These are phyloP conservation scores for Uronychia setigera DNA, from an alignment of 73 alveolate species.

Conservation along the genomic window DNA sequence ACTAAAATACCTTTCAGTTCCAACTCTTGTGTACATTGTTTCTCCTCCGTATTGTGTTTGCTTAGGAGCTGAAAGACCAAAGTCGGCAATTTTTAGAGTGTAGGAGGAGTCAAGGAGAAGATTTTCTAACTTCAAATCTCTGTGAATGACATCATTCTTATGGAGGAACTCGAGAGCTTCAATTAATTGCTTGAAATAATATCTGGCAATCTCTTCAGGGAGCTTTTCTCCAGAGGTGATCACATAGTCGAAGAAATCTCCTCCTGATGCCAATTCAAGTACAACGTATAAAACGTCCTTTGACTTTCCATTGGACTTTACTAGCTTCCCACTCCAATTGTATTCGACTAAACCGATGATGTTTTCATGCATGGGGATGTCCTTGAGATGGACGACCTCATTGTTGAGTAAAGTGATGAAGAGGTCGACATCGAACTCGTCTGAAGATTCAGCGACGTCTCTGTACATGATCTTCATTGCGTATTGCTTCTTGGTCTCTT, in stretches of 20 bases:
- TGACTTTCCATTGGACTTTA: slow-evolving; percentile 25
- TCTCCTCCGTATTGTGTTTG: slow-evolving; percentile 61
- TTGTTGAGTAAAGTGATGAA: slow-evolving; percentile 34
- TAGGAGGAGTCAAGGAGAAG: slow-evolving; percentile 81
- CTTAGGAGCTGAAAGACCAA: slow-evolving; percentile 86
- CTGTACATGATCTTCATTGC: slow-evolving; percentile 52
- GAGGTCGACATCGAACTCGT: slow-evolving; percentile 22
- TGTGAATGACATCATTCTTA: slow-evolving; percentile 82
- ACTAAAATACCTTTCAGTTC: slow-evolving; percentile 57
- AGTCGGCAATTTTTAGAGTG: slow-evolving; percentile 90
- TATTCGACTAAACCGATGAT: slow-evolving; percentile 30
- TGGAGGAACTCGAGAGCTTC: slow-evolving; percentile 86
- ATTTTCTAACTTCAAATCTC: slow-evolving; percentile 95
- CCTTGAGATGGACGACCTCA: slow-evolving; percentile 25
- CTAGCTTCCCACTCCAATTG: slow-evolving; percentile 19
- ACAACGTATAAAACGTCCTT: slow-evolving; percentile 52
- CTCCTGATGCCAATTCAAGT: slow-evolving; percentile 75
- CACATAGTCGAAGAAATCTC: slow-evolving; percentile 73
- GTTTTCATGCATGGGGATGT: slow-evolving; percentile 24
- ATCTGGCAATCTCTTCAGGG: slow-evolving; percentile 68
- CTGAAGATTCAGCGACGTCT: slow-evolving; percentile 32
- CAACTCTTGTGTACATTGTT: slow-evolving; percentile 68
- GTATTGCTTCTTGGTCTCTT: slow-evolving; percentile 17
- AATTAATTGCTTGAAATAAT: slow-evolving; percentile 69
- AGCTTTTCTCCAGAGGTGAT: slow-evolving; percentile 63